Base-by-base conservation (phyloP, 805 yeast species). In the Pichia rugopelliculosa region DNA sequence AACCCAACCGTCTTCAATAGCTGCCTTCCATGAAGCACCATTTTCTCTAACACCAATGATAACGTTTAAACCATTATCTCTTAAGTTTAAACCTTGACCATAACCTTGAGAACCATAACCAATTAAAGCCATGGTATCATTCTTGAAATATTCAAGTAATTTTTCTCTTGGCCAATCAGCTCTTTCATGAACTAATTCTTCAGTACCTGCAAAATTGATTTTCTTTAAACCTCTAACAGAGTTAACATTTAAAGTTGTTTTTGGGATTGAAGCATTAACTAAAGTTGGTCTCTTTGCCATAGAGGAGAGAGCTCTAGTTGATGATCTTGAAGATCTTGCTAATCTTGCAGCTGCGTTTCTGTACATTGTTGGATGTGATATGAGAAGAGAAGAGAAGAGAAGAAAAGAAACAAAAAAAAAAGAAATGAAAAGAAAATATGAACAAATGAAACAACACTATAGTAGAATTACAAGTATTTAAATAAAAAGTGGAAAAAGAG, bases 81-180 rank as follows among this genome's bases (percentile, higher is more conserved):
- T 87, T 77, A 95, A 77, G 89, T 93, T 93, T 64, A 93, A 82
- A 75, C 97, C 98, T 79, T 93, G 99, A 70, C 99, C 99, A 80
- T 93, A 91, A 80, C 99, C 99, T 78, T 93, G 99, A 59, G 99
- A 91, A 69, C 99, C 99, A 83, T 93, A 93, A 74, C 99, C 99
- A 61, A 93, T 90, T 67, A 93, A 75, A 59, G 99, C 98, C 67
- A 93, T 77, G 53, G 99, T 93, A 72, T 93, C 98, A 73, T 90
- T 77, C 82, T 93, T 91, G 89, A 93, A 93, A 81, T 90, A 93
- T 66, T 88, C 90, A 56, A 84, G 79, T 66, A 93, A 79, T 79
- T 87, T 91, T 76, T 91, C 98, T 71, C 84, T 80, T 74, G 99
- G 99, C 99, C 99, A 93, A 86, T 93, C 99, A 64, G 89, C 84